Evolutionary conservation across 768 basidiomycete species (phyloP).

Genomic region (Hirschioporus abietinus): DNA sequence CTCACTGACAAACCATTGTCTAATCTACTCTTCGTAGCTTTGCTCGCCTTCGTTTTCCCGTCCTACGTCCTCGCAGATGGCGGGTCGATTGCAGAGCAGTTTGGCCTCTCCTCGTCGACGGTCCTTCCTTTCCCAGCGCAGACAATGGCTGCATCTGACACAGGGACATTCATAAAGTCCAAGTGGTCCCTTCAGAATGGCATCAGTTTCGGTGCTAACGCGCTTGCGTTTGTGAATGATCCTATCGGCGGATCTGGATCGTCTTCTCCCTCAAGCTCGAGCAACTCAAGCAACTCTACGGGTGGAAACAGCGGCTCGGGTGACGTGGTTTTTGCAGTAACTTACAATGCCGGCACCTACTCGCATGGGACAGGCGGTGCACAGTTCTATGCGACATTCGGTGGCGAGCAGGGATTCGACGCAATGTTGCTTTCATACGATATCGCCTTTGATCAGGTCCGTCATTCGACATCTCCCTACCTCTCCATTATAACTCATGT

Average conservation of each 20-base stretch:
- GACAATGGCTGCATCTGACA: slow-evolving; percentile 43
- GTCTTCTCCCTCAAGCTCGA: slow-evolving; percentile 10
- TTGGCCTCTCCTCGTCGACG: slow-evolving; percentile 55
- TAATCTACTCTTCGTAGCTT: not conserved
- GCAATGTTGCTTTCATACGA: slow-evolving; percentile 74
- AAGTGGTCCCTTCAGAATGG: slow-evolving; percentile 60
- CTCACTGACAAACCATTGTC: not conserved
- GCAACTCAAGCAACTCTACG: slow-evolving; percentile 26
- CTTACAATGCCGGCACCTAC: slow-evolving; percentile 58
- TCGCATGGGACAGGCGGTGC: slow-evolving; percentile 56
- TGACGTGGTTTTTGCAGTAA: slow-evolving; percentile 43
- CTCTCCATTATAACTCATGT: not conserved
- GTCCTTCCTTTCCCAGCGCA: slow-evolving; percentile 59
- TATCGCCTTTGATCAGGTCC: slow-evolving; percentile 53
- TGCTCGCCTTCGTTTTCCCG: not conserved
- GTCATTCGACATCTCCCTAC: not conserved
- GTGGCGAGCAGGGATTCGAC: slow-evolving; percentile 37
- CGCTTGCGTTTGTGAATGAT: slow-evolving; percentile 61
- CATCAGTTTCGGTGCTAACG: slow-evolving; percentile 50
- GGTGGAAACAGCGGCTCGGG: not conserved
- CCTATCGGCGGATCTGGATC: slow-evolving; percentile 52
- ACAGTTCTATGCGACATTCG: slow-evolving; percentile 56
- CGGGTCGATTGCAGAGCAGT: slow-evolving; percentile 38
- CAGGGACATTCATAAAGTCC: slow-evolving; percentile 45
- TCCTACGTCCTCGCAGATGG: not conserved